Base-by-base conservation (phyloP, 2,329 filamentous ascomycete species). In the Stachybotrys chartarum region DNA sequence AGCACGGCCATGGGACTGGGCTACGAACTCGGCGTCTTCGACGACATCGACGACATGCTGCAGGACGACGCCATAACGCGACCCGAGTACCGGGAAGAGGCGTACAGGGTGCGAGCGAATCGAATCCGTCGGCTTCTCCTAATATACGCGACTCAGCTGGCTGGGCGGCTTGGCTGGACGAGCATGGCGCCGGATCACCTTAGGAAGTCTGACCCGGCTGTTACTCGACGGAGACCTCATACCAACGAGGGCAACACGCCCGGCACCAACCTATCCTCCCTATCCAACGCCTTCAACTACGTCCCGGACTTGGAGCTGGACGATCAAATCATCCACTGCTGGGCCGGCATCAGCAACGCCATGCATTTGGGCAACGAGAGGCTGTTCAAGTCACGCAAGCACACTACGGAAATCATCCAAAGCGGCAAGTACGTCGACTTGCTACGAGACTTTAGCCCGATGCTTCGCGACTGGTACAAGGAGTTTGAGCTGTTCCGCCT, bases 1-100 rank as follows among this genome's bases (percentile, higher is more conserved):
- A 95, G 91, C 66, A 95, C 91, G 44, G 91, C 91, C 14, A 89
- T 93, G 76, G 89, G 91, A 1, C 77, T 97, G 44, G 91, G 90
- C 0, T 96, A 96, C 62, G 94, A 99, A 70, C 83, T 99, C 35
- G 94, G 94, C 11, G 91, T 99, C 2, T 99, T 97, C 63, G 94
- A 97, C 62, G 85, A 92, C 56, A 90, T 92, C 60, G 90, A 89
- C 56, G 88, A 92, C 63, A 68, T 84, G 63, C 71, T 86, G 55
- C 80, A 79, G 56, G 76, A 83, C 52, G 76, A 81, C 56, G 75
- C 80, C 57, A 83, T 85, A 60, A 79, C 79, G 16, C 76, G 82
- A 35, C 83, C 83, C 5, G 82, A 87, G 66, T 87, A 86, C 56
- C 86, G 91, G 57, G 88, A 95, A 56, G 86, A 89, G 62, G 78